These are phyloP conservation scores for Pseudotulostoma volvatum DNA, from an alignment of 495 filamentous ascomycete species.

Conservation along the genomic window DNA sequence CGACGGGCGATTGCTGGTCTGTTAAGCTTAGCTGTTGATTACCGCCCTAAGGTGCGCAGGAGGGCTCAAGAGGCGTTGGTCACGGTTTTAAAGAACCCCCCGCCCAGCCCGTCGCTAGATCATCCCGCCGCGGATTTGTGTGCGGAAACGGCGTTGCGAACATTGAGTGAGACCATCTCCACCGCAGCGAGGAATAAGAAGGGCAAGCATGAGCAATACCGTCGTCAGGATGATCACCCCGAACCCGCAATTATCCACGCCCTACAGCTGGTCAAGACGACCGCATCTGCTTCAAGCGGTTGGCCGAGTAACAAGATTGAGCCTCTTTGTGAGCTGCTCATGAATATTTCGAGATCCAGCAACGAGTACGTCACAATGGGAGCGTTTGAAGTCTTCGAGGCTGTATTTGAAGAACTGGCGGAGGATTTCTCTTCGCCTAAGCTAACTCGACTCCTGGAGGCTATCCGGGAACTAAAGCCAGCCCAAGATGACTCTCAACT, in stretches of 20 bases:
- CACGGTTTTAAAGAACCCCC: constrained; percentile 64
- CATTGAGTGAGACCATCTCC: constrained; percentile 49
- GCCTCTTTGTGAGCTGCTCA: constrained; percentile 68
- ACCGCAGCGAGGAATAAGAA: constrained; percentile 53
- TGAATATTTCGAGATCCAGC: constrained; percentile 69
- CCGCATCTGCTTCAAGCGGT: constrained; percentile 71
- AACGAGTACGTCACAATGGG: constrained; percentile 93
- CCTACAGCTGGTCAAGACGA: constrained; percentile 74
- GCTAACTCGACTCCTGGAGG: constrained; percentile 71
- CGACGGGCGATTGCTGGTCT: constrained; percentile 78
- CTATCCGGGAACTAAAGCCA: constrained; percentile 75
- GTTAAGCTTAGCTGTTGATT: constrained; percentile 66
- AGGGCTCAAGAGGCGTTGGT: constrained; percentile 78
- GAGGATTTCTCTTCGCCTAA: constrained; percentile 76
- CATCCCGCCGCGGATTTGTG: constrained; percentile 94
- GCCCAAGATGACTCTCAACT: constrained; percentile 83
- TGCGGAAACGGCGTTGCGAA: constrained; percentile 71
- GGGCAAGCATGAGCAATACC: constrained; percentile 22
- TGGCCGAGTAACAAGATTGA: constrained; percentile 98
- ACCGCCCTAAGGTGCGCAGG: constrained; percentile 88
- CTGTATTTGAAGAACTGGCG: constrained; percentile 81
- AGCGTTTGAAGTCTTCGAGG: constrained; percentile 92
- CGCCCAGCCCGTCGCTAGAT: constrained; percentile 77
- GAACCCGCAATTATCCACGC: constrained; percentile 81
- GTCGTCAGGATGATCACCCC: constrained; percentile 36